phyloP scores from a whole-genome alignment of 2,329 filamentous ascomycete genomes.

The Geosmithia putterillii region DNA sequence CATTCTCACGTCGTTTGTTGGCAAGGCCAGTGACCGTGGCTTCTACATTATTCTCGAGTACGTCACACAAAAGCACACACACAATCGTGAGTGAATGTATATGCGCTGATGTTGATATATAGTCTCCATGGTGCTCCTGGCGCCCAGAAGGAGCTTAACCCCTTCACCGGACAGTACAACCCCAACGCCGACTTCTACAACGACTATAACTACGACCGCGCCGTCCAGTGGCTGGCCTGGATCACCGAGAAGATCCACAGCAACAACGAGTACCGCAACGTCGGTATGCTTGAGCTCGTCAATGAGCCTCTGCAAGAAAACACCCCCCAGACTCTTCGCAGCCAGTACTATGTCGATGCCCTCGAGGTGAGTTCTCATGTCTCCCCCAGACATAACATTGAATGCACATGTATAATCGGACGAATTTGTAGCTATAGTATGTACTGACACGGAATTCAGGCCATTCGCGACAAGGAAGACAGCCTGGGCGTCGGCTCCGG shows the following conservation, averaged over 20 bases:
- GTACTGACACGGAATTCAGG: conserved; percentile 2
- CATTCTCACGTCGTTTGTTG: conserved; percentile 32
- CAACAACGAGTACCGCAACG: conserved; percentile 34
- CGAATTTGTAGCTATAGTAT: background rate
- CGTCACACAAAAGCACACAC: too few species aligned
- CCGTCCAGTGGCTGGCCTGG: conserved; percentile 41
- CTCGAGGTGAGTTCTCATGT: conserved; percentile 1
- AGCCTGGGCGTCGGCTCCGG: conserved; percentile 25
- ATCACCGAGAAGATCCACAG: conserved; percentile 39
- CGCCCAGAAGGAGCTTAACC: conserved; percentile 29
- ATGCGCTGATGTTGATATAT: too few species aligned
- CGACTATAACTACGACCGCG: conserved; percentile 42
- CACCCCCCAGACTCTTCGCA: background rate
- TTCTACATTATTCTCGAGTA: conserved; percentile 40
- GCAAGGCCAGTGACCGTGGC: conserved; percentile 32
- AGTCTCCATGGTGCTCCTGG: conserved; percentile 35
- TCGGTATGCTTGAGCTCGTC: conserved; percentile 45
- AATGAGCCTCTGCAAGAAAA: conserved; percentile 40
- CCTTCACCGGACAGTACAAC: conserved; percentile 29
- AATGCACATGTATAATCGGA: too few species aligned
- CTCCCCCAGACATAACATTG: too few species aligned
- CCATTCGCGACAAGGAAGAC: conserved; percentile 35
- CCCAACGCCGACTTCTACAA: conserved; percentile 35
- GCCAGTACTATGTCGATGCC: conserved; percentile 2
- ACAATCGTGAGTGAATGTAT: too few species aligned